Percentiles rank a stretch among this genome's conserved stretches.
phyloP scores from a whole-genome alignment of 2,329 filamentous ascomycete genomes.

The Alternaria postmessia region DNA sequence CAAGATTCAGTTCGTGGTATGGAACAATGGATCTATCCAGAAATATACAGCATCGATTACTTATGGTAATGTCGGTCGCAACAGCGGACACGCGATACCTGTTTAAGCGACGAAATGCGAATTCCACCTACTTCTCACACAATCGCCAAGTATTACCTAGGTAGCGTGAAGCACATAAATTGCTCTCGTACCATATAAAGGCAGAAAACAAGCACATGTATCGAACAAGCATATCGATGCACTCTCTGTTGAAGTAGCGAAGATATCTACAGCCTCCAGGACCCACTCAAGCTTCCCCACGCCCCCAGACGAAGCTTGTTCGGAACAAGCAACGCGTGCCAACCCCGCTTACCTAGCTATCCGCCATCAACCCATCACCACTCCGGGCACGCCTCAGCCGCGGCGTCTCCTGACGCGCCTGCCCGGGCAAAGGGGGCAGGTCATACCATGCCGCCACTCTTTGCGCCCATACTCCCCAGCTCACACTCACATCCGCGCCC shows the following conservation, averaged over 20 bases:
- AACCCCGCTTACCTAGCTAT: conserved; percentile 1
- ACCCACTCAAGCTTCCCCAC: conserved; percentile 5
- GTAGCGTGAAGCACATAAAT: background rate
- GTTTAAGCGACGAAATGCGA: conserved; percentile 11
- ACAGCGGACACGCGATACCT: conserved; percentile 2
- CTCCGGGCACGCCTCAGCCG: background rate
- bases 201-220: background rate
- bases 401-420: background rate
- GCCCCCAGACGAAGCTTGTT: conserved; percentile 22
- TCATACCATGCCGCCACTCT: conserved; percentile 7
- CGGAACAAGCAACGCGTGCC: conserved; percentile 25
- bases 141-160: background rate
- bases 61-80: background rate
- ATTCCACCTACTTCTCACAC: background rate
- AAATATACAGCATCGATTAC: background rate
- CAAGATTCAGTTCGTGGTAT: background rate
- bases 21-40: background rate
- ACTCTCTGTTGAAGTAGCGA: background rate
- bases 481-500: background rate
- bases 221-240: background rate
- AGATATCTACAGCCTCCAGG: background rate
- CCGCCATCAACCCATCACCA: conserved; percentile 7
- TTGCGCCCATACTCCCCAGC: background rate
- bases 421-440: background rate
- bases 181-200: background rate